A percentile compares a stretch with the other conserved stretches of the same genome.
phyloP scores from a whole-genome alignment of 2,329 filamentous ascomycete species.

The Paracorniculantispora psalliotae region DNA sequence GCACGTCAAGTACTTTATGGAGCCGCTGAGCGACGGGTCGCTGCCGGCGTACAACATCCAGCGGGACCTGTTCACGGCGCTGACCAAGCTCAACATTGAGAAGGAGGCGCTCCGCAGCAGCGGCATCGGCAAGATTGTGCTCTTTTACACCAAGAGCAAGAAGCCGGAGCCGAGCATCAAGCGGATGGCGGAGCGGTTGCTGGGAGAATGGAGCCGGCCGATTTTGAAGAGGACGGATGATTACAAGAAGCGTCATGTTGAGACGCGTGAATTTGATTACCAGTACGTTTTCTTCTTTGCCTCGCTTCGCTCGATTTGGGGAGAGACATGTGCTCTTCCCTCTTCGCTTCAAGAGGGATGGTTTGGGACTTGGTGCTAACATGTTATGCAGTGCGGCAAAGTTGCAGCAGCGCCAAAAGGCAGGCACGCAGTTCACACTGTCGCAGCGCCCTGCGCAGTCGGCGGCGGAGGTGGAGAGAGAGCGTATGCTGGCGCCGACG shows the following conservation, averaged over 20 bases:
- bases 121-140: constrained; percentile 90
- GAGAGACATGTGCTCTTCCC: not conserved
- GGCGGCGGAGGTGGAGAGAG: constrained; percentile 48
- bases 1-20: constrained; percentile 94
- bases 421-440: constrained; percentile 45
- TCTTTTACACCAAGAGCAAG: constrained; percentile 96
- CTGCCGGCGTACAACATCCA: constrained; percentile 97
- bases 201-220: constrained; percentile 92
- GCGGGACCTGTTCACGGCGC: constrained; percentile 80
- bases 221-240: constrained; percentile 92
- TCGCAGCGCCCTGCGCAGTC: constrained; percentile 43
- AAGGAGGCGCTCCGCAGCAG: constrained; percentile 87
- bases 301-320: too few species aligned
- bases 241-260: constrained; percentile 76
- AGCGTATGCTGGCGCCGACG: constrained; percentile 54
- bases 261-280: constrained; percentile 60
- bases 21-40: constrained; percentile 89
- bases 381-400: constrained; percentile 44
- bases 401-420: constrained; percentile 44
- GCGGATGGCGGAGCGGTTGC: constrained; percentile 84
- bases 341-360: too few species aligned
- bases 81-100: constrained; percentile 77
- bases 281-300: constrained; percentile 43
- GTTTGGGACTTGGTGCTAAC: too few species aligned
- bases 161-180: constrained; percentile 85